Evolutionary conservation across 2,329 filamentous ascomycete genomes (phyloP).

Genomic region (Epichloe sp.): DNA sequence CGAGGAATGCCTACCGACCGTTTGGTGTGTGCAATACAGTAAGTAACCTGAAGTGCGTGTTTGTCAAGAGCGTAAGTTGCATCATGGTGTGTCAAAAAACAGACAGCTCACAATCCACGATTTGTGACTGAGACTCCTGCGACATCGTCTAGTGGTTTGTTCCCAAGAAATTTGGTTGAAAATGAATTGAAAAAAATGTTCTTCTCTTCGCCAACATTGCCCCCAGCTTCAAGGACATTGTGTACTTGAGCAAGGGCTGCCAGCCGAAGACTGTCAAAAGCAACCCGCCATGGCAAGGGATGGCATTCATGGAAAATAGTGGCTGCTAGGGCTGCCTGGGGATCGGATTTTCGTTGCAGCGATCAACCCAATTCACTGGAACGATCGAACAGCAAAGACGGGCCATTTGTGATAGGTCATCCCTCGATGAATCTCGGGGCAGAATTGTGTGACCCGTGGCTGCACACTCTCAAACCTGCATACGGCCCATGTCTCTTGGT

Average conservation of each 20-base stretch:
- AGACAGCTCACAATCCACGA: neutral
- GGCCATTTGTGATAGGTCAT: constrained; percentile 1
- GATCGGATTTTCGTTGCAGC: neutral
- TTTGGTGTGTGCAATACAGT: no score
- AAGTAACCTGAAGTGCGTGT: neutral
- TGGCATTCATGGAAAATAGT: neutral
- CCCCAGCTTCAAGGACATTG: neutral
- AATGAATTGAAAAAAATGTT: neutral
- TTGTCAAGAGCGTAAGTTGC: neutral
- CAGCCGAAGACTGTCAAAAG: neutral
- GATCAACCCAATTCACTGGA: neutral
- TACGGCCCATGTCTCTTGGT: neutral
- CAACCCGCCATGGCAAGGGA: neutral
- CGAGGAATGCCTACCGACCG: no score
- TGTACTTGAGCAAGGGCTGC: neutral
- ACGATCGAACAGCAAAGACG: neutral
- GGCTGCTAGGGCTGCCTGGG: neutral
- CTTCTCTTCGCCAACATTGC: neutral
- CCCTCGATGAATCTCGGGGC: neutral
- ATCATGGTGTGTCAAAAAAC: neutral
- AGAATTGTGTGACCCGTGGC: neutral
- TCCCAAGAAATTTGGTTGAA: neutral
- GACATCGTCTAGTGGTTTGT: neutral
- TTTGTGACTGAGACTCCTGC: neutral
- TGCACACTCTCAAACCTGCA: neutral